These are phyloP conservation scores for Corynespora cassiicola DNA, from an alignment of 2,329 filamentous ascomycete species.

Conservation along the genomic window DNA sequence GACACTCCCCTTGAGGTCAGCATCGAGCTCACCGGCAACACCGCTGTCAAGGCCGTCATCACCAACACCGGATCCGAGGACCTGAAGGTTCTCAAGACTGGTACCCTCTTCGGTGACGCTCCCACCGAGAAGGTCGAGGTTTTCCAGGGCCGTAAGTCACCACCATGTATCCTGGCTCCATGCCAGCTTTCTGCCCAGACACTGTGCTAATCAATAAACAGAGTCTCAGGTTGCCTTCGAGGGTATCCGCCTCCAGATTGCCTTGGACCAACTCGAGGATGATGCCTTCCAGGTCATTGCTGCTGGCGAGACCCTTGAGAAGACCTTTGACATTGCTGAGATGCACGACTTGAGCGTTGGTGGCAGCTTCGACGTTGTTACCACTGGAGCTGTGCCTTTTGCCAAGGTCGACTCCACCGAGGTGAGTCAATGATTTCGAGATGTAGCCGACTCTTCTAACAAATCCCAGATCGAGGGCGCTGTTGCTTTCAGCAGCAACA, in stretches of 20 bases:
- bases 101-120: slow-evolving; percentile 58
- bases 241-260: slow-evolving; percentile 58
- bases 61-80: slow-evolving; percentile 58
- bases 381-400: slow-evolving; percentile 63
- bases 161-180: too few species aligned
- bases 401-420: slow-evolving; percentile 58
- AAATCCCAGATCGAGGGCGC: slow-evolving; percentile 47
- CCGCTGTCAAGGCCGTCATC: slow-evolving; percentile 58
- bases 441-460: neutral
- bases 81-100: slow-evolving; percentile 59
- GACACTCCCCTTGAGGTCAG: slow-evolving; percentile 41
- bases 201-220: slow-evolving; percentile 11
- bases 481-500: slow-evolving; percentile 64
- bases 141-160: slow-evolving; percentile 53
- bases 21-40: slow-evolving; percentile 58
- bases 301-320: slow-evolving; percentile 55
- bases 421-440: slow-evolving; percentile 42
- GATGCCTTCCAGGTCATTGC: slow-evolving; percentile 58
- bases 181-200: neutral
- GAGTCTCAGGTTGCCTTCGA: slow-evolving; percentile 55
- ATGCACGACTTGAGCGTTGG: slow-evolving; percentile 58
- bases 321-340: slow-evolving; percentile 61
- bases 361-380: slow-evolving; percentile 61
- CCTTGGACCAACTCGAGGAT: slow-evolving; percentile 52
- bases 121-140: slow-evolving; percentile 61